Evolutionary conservation across 139 green algal species (phyloP).

Genomic region (Chlorella sp.): DNA sequence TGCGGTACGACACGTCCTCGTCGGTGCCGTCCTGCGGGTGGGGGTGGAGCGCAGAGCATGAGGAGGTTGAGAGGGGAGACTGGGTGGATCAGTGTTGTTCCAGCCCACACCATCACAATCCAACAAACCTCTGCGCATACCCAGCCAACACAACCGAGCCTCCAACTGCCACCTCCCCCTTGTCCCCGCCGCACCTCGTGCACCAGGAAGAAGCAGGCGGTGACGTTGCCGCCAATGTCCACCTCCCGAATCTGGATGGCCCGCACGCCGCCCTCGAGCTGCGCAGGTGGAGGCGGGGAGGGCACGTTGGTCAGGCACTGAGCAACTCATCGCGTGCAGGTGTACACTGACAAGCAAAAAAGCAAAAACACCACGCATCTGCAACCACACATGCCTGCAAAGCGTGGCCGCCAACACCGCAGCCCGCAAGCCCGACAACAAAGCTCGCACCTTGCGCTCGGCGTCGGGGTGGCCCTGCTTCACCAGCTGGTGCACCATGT

Average conservation of each 20-base stretch:
- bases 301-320: background rate
- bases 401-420: background rate
- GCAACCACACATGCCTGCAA: background rate
- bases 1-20: conserved; percentile 84
- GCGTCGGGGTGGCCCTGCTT: conserved; percentile 68
- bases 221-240: conserved; percentile 12
- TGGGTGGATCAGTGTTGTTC: too few species aligned
- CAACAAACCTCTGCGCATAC: too few species aligned
- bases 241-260: conserved; percentile 61
- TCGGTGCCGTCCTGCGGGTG: conserved; percentile 48
- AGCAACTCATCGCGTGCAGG: background rate
- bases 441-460: conserved; percentile 56
- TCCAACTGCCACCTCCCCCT: too few species aligned
- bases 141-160: too few species aligned
- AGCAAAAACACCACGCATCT: background rate
- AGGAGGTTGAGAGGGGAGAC: too few species aligned
- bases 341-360: background rate
- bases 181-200: conserved; percentile 24
- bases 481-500: conserved; percentile 71
- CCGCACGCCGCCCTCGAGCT: conserved; percentile 53
- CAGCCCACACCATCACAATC: too few species aligned
- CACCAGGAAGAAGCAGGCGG: conserved; percentile 63
- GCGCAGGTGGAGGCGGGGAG: background rate
- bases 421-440: background rate
- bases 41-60: too few species aligned